A percentile compares a stretch with the other conserved stretches of the same genome.
Evolutionary conservation across 768 basidiomycete species (phyloP).

Genomic region (Leccinellum rugosiceps): DNA sequence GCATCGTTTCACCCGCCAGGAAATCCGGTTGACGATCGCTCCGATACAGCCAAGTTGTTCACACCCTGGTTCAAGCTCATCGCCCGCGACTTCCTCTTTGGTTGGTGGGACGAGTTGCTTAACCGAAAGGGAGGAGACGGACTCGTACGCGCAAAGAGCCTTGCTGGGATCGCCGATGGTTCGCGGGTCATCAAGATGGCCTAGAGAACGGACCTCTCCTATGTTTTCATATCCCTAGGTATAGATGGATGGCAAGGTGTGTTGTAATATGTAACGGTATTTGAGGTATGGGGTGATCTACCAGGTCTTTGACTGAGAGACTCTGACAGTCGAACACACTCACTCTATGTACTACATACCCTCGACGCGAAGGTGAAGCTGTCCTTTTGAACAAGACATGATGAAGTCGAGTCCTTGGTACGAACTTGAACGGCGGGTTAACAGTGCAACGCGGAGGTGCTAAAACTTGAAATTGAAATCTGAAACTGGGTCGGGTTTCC

Average conservation of each 20-base stretch:
- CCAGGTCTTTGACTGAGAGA: too few species aligned
- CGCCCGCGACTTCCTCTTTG: constrained; percentile 92
- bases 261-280: constrained; percentile 25
- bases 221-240: not conserved
- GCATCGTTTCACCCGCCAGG: not conserved
- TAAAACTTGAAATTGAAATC: too few species aligned
- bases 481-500: too few species aligned
- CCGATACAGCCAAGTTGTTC: constrained; percentile 69
- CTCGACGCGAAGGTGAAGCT: too few species aligned
- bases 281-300: constrained; percentile 11
- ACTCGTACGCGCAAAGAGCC: constrained; percentile 47
- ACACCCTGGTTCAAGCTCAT: constrained; percentile 99
- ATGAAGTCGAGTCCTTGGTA: too few species aligned
- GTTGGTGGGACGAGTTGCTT: constrained; percentile 95
- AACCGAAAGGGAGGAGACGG: constrained; percentile 55
- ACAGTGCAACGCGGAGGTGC: too few species aligned
- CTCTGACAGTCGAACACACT: not conserved
- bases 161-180: constrained; percentile 63
- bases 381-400: too few species aligned
- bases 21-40: not conserved
- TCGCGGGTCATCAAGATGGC: constrained; percentile 70
- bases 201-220: constrained; percentile 13
- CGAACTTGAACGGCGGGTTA: too few species aligned
- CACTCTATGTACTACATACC: not conserved
- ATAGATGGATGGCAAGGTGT: not conserved